Base-by-base conservation (phyloP, 805 yeast species). In the Candida palmyrensis region DNA sequence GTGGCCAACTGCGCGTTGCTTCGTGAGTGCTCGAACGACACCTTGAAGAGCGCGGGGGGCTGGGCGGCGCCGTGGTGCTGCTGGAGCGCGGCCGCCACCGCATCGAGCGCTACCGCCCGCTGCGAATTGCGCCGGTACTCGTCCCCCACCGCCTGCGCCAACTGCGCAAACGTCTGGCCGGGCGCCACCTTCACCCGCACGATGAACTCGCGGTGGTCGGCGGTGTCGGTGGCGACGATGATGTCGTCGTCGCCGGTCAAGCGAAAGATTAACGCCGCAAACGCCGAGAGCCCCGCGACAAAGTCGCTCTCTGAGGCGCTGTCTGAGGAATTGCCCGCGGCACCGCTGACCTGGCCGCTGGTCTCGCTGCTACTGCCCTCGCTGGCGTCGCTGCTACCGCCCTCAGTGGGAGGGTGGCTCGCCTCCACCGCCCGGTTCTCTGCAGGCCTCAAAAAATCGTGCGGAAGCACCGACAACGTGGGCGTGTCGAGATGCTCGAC, bases 231-330 rank as follows among this genome's bases (percentile, higher is more conserved):
- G n/a, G 89, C 88, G 40, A 90, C 62, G n/a, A 82, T 79, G 32
- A 92, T 79, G 48, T 90, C 97, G 44, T 90, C 97, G 54, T 90
- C 97, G 16, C 97, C 97, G 2, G 96, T 82, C 29, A 86, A 65
- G 51, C 97, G 71, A 57, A 74, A 81, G 24, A 86, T 69, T 37
- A 90, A 68, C 1, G 82, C 76, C 16, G 82, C 75, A 60, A 79
- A 84, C 1, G 74, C 74, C 12, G 95, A 65, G 40, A 86, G 65
- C 0, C 79, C 78, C 11, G 73, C 57, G 7, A 65, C 50, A 53
- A 81, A 84, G 28, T 46, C 49, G n/a, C 27, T 27, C 13, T 24
- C 13, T 11, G 9, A 33, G n/a, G n/a, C n/a, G n/a, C n/a, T n/a
- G n/a, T n/a, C n/a, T n/a, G n/a, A n/a, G n/a, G n/a, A n/a, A 4